phyloP scores from a whole-genome alignment of 257 asterid species.

The Cinchona pubescens region DNA sequence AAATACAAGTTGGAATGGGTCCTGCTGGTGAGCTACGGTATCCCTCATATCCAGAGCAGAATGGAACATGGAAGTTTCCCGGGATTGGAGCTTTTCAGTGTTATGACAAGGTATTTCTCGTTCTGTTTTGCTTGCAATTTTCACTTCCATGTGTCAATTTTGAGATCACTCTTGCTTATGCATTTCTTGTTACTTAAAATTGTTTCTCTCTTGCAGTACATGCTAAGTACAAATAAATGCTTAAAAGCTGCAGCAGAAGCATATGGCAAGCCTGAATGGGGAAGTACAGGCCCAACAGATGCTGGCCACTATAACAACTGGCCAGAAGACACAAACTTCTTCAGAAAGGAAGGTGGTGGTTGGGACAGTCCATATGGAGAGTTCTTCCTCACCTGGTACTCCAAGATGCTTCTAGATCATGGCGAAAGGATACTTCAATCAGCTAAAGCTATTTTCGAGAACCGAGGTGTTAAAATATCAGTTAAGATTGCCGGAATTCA shows the following conservation, averaged over 20 bases:
- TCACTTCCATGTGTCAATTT: too few relatives aligned
- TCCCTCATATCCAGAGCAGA: slow-evolving; percentile 85
- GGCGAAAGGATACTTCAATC: slow-evolving; percentile 78
- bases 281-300: slow-evolving; percentile 81
- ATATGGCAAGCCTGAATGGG: slow-evolving; percentile 89
- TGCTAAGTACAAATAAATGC: slow-evolving; percentile 89
- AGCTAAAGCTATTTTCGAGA: slow-evolving; percentile 44
- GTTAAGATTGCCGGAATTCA: slow-evolving; percentile 91
- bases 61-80: slow-evolving; percentile 84
- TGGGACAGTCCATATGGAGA: slow-evolving; percentile 69
- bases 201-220: slow-evolving; percentile 51
- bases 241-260: slow-evolving; percentile 78
- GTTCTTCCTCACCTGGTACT: slow-evolving; percentile 93
- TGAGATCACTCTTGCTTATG: neutral
- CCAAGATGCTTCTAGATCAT: slow-evolving; percentile 73
- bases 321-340: slow-evolving; percentile 97
- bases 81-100: slow-evolving; percentile 97
- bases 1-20: slow-evolving; percentile 99
- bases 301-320: slow-evolving; percentile 94
- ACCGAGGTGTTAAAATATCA: slow-evolving; percentile 64
- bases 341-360: slow-evolving; percentile 76
- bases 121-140: neutral
- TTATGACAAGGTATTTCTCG: slow-evolving; percentile 68
- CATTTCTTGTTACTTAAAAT: neutral
- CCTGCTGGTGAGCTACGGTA: slow-evolving; percentile 98